A percentile compares a stretch with the other conserved stretches of the same genome.
These are phyloP conservation scores for Fusarium sp. DNA, from an alignment of 2,329 filamentous ascomycete genomes.

Conservation along the genomic window DNA sequence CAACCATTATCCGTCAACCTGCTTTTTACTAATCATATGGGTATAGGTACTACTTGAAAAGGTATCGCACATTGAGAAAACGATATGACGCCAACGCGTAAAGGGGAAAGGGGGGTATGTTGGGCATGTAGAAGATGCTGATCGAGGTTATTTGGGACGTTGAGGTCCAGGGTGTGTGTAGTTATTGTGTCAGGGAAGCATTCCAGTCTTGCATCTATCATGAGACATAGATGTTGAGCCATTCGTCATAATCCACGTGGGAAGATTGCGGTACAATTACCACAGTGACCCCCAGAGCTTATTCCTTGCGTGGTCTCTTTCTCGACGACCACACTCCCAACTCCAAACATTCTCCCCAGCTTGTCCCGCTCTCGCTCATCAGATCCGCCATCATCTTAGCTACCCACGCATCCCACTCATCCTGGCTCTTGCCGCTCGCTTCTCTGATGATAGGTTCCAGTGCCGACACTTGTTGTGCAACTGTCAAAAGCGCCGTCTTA, in stretches of 20 bases:
- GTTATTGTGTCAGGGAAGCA: neutral
- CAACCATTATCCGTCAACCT: constrained; percentile 10
- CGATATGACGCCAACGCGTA: constrained; percentile 69
- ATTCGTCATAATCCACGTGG: constrained; percentile 10
- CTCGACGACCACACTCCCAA: constrained; percentile 90
- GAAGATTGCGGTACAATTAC: constrained; percentile 6
- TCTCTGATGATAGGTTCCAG: constrained; percentile 85
- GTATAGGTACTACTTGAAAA: constrained; percentile 74
- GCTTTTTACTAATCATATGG: constrained; percentile 39
- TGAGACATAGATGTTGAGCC: constrained; percentile 20
- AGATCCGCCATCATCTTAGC: constrained; percentile 87
- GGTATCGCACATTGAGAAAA: constrained; percentile 85
- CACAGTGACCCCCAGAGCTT: constrained; percentile 5
- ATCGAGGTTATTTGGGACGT: neutral
- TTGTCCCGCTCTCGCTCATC: constrained; percentile 79
- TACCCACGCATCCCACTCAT: constrained; percentile 93
- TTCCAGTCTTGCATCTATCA: constrained; percentile 15
- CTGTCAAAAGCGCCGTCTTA: constrained; percentile 80
- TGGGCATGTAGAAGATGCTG: constrained; percentile 9
- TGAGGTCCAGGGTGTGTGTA: neutral
- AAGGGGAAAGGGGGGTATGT: constrained; percentile 19
- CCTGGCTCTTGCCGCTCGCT: constrained; percentile 83
- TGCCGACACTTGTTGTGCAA: constrained; percentile 85
- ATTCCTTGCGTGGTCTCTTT: constrained; percentile 59
- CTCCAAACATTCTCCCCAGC: constrained; percentile 85